Base-by-base conservation (phyloP, 495 filamentous ascomycete species). In the Aspergillus ellipticus region DNA sequence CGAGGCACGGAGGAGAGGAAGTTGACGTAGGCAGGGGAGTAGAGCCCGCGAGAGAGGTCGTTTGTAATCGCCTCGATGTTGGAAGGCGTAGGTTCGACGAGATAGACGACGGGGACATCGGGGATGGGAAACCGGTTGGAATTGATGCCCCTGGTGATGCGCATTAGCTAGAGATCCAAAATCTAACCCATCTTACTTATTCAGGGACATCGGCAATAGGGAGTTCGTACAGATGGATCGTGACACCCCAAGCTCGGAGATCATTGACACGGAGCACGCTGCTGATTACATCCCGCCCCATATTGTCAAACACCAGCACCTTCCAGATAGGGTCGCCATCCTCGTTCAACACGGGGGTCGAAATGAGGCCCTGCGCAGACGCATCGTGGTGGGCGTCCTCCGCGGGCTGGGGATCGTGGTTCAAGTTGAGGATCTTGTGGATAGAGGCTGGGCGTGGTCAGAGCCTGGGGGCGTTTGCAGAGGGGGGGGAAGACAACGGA, bases 1-100 rank as follows among this genome's bases (percentile, higher is more conserved):
- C 95, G 82, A 2, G 94, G 90, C 58, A 99, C 88, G 29, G 95
- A 97, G 46, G 89, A 92, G 24, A 99, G 82, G 70, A 97, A 97
- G 75, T 99, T 99, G 70, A 99, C 84, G 64, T 97, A 94, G 61
- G 95, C 93, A 2, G 91, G 89, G 52, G 91, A 89, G 72, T 99
- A 99, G 24, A 99, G 81, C 39, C 84, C 86, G 55, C 85, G 89
- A 35, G 92, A 82, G 15, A 99, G 83, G 64, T 99, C 95, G 45
- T 78, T 79, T n/a, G 89, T 92, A 52, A 99, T 92, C 24, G 82
- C 77, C 62, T 89, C 81, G 22, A 96, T 79, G 60, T 97, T 97
- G 41, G 82, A 74, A 9, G 83, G 60, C 11, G 85, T 95, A 6
- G 95, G 95, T 65, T 99, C 95, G 62, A 97, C 82, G 13, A 99